Evolutionary conservation across 495 filamentous ascomycete genomes (phyloP), one percentile per base, ranked within the genome.

Genomic region (Halenospora varia): DNA sequence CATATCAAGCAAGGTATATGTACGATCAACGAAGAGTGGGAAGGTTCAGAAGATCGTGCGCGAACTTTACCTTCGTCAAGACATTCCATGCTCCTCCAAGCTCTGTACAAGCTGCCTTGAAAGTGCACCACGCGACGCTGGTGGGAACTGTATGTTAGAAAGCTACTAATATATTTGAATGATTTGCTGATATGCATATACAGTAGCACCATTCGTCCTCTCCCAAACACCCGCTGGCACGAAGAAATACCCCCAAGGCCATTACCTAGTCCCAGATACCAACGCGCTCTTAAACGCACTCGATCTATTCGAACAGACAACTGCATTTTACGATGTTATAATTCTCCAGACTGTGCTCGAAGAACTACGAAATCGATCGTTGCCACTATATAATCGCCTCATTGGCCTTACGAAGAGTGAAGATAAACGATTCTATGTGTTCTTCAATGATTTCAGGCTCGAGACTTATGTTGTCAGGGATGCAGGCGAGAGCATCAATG

Each of bases 41-140:
- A 97, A 96, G 75, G 94, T 97, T 57, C 91, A 96, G 73, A 98
- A 99, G 76, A 92, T 99, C 70, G 95, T 97, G 57, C 84, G 91
- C 47, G 94, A 99, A 77, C 75, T 97, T 52, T 97, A 99, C 74
- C 80, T 99, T 25, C 83, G 94, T 64, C 86, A 90, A 75, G 95
- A 99, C 70, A 97, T 97, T 62, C 94, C 94, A 26, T 99, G 94
- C 74, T 99, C 95, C 15, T 97, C 92, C 2, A 87, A 82, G 70
- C 80, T 97, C 48, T 99, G 94, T 75, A 75, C 79, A 44, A 69
- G 68, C 66, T 99, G 94, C 66, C 76, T 87, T 29, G 66, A 75
- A 18, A 79, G 75, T 29, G 87, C 89, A 2, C 92, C 91, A 2
- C 75, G 79, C 60, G 88, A 92, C 77, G 89, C 90, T 45, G 82